phyloP scores from a whole-genome alignment of 1,284 basidiomycete species.

The Phaffia rhodozyma region DNA sequence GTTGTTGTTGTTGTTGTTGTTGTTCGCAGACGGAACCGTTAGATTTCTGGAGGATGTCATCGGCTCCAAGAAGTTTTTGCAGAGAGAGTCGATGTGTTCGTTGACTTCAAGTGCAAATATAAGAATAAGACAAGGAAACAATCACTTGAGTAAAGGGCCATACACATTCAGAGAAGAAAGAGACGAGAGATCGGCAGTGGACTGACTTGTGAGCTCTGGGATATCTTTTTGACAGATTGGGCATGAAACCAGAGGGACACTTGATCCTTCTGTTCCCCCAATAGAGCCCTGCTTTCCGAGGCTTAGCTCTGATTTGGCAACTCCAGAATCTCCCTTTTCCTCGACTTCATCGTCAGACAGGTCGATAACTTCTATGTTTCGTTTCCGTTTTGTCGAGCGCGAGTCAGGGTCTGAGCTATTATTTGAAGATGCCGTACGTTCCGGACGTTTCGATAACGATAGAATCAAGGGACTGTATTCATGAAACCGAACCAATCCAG shows the following conservation, averaged over 20 bases:
- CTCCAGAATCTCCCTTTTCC: not conserved
- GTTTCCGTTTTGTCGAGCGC: not conserved
- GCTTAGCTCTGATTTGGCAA: not conserved
- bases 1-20: not conserved
- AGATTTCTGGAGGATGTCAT: not conserved
- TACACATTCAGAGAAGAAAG: too few relatives aligned
- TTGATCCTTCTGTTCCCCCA: too few relatives aligned
- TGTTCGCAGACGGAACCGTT: not conserved
- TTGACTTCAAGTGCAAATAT: not conserved
- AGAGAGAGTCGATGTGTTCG: not conserved
- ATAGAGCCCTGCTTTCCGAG: too few relatives aligned
- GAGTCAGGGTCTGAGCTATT: not conserved
- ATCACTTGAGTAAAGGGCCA: too few relatives aligned
- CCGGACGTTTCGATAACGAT: not conserved
- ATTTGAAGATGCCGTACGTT: not conserved
- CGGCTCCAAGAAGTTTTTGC: not conserved
- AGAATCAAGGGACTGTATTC: too few relatives aligned
- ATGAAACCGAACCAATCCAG: too few relatives aligned
- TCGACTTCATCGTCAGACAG: conserved; percentile 1
- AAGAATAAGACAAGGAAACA: too few relatives aligned
- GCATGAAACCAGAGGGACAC: not conserved
- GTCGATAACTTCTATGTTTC: not conserved
- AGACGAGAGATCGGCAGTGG: not conserved
- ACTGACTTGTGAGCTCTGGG: not conserved
- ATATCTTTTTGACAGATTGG: not conserved